phyloP scores from a whole-genome alignment of 768 basidiomycete genomes.

The Phlebiopsis gigantea region DNA sequence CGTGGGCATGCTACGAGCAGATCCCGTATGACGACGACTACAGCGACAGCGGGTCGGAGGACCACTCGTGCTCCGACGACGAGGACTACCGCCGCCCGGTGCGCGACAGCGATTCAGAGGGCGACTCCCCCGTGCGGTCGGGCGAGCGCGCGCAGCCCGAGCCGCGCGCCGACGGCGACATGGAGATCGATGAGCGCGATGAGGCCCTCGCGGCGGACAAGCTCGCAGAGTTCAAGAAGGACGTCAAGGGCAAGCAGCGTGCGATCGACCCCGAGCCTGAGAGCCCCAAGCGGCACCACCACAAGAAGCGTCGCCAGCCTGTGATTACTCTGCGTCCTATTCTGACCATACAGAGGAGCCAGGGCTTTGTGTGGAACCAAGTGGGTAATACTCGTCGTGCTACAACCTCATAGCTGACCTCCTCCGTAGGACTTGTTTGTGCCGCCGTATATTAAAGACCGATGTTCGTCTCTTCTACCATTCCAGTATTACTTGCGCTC shows the following conservation, averaged over 20 bases:
- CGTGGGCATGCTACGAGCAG: constrained; percentile 90
- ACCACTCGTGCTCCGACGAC: constrained; percentile 66
- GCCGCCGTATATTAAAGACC: constrained; percentile 84
- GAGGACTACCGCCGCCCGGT: constrained; percentile 46
- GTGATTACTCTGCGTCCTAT: constrained; percentile 72
- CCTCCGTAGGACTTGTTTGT: constrained; percentile 69
- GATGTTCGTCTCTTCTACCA: constrained; percentile 55
- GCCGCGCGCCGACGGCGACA: constrained; percentile 34
- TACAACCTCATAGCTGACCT: not conserved
- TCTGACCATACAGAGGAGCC: constrained; percentile 79
- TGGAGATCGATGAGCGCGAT: constrained; percentile 45
- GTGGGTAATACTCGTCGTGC: constrained; percentile 31
- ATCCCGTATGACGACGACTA: constrained; percentile 66
- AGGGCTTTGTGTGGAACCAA: constrained; percentile 92
- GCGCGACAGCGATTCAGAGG: constrained; percentile 21
- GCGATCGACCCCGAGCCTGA: constrained; percentile 56
- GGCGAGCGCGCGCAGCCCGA: constrained; percentile 26
- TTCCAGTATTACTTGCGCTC: constrained; percentile 8
- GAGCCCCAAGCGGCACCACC: constrained; percentile 41
- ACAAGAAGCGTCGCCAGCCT: constrained; percentile 50
- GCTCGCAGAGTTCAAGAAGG: constrained; percentile 42
- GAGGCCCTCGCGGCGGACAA: constrained; percentile 32
- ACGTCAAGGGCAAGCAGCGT: constrained; percentile 77
- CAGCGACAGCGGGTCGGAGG: constrained; percentile 48
- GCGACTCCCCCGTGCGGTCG: constrained; percentile 15